These are phyloP conservation scores for Salix brachista DNA, from an alignment of 345 rosid genomes.

Conservation along the genomic window DNA sequence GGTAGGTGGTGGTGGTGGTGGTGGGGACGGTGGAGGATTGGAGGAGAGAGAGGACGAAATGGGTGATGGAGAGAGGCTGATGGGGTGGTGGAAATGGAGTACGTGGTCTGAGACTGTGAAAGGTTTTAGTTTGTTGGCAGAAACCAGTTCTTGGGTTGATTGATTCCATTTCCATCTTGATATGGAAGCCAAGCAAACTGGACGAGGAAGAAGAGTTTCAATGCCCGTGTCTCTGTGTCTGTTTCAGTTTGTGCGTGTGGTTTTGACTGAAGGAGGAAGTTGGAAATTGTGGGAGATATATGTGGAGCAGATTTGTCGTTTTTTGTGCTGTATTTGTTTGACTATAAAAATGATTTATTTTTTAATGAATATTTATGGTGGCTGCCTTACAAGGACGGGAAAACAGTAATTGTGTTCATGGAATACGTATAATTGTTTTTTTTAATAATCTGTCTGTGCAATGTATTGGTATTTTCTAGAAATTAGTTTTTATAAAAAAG, in stretches of 20 bases:
- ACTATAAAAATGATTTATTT: too few species aligned
- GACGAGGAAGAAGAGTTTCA: background rate
- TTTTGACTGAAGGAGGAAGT: too few species aligned
- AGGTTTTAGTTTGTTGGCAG: constrained; percentile 41
- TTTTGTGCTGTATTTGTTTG: too few species aligned
- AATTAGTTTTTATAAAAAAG: too few species aligned
- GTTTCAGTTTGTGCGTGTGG: background rate
- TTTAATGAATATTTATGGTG: too few species aligned
- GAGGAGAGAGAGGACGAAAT: constrained; percentile 49
- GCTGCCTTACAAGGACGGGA: too few species aligned
- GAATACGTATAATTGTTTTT: too few species aligned
- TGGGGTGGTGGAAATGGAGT: constrained; percentile 45
- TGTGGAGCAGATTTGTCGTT: too few species aligned
- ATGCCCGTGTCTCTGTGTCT: background rate
- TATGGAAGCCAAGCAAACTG: background rate
- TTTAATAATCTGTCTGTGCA: too few species aligned
- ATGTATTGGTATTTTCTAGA: too few species aligned
- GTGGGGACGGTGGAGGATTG: constrained; percentile 22
- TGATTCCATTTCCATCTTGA: background rate
- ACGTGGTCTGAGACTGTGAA: constrained; percentile 48
- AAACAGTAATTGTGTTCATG: too few species aligned
- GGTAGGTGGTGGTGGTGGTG: constrained; percentile 29
- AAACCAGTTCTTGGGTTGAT: constrained; percentile 50
- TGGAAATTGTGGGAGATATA: too few species aligned
- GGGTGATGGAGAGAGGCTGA: constrained; percentile 50